Evolutionary conservation across 2,329 filamentous ascomycete genomes (phyloP).

Genomic region (Intubia oerlemansii): DNA sequence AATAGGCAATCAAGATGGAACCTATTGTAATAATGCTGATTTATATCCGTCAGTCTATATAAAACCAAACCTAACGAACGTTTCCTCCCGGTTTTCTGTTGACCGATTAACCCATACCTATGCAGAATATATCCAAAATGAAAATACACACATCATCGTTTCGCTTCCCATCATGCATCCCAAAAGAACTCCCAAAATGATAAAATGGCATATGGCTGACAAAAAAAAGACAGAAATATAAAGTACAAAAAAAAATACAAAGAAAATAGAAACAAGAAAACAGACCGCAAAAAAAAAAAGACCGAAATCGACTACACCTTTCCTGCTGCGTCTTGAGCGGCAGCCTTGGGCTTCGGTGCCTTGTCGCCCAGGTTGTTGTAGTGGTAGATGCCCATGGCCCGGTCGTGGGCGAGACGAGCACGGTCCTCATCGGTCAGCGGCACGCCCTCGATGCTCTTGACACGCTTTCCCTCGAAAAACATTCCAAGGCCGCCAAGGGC

Average conservation of each 20-base stretch:
- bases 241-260: not conserved
- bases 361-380: conserved; percentile 35
- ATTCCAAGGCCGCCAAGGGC: conserved; percentile 47
- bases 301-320: too few relatives aligned
- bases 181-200: too few relatives aligned
- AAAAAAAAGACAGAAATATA: not conserved
- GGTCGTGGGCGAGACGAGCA: conserved; percentile 26
- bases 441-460: conserved; percentile 53
- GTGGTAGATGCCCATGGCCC: conserved; percentile 32
- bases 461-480: conserved; percentile 47
- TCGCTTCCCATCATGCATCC: too few relatives aligned
- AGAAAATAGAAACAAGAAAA: not conserved
- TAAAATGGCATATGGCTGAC: too few relatives aligned
- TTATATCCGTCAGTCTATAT: too few relatives aligned
- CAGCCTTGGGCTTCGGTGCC: conserved; percentile 21
- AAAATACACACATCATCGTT: too few relatives aligned
- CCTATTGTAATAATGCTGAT: too few relatives aligned
- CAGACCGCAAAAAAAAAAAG: not conserved
- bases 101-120: too few relatives aligned
- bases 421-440: conserved; percentile 34
- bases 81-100: too few relatives aligned
- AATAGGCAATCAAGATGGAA: too few relatives aligned
- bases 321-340: conserved; percentile 10
- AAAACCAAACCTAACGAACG: too few relatives aligned
- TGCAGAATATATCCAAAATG: too few relatives aligned